Conservation (phyloP, 768 basidiomycete genomes). For the Suillus fuscotomentosus region DNA sequence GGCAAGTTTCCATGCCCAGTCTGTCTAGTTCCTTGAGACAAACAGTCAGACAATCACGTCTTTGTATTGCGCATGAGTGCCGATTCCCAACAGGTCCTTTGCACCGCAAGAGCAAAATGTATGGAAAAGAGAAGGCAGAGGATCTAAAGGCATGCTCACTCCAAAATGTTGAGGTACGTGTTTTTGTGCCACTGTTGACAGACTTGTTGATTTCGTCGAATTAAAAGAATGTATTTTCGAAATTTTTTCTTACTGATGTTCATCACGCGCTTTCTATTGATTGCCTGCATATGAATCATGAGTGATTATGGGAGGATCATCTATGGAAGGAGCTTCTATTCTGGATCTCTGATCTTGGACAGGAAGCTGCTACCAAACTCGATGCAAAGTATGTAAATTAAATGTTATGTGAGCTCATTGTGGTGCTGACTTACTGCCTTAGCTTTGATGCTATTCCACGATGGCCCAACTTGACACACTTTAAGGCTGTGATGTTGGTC, state of each 20-base stretch:
- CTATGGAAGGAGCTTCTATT: constrained; percentile 23
- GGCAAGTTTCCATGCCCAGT: constrained; percentile 34
- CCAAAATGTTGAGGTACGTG: constrained; percentile 14
- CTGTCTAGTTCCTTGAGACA: constrained; percentile 31
- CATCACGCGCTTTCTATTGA: constrained; percentile 35
- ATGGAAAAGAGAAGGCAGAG: constrained; percentile 13
- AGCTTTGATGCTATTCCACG: constrained; percentile 29
- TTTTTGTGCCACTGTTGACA: background rate
- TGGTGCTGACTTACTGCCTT: background rate
- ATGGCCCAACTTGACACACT: constrained; percentile 36
- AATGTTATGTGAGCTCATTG: background rate
- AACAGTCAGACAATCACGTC: constrained; percentile 17
- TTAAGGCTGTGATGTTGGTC: constrained; percentile 21
- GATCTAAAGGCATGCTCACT: constrained; percentile 12
- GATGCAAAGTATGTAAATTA: constrained; percentile 20
- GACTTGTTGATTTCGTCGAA: background rate
- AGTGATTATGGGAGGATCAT: constrained; percentile 34
- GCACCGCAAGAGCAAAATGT: constrained; percentile 10
- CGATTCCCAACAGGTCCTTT: constrained; percentile 5
- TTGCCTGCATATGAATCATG: constrained; percentile 35
- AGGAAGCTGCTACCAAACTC: constrained; percentile 6
- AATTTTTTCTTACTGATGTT: constrained; percentile 32
- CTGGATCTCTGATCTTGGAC: constrained; percentile 13
- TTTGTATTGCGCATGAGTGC: constrained; percentile 19
- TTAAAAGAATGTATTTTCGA: constrained; percentile 34